Base-by-base conservation (phyloP, 176 grass and related monocot genomes). In the Triticum timopheevii region DNA sequence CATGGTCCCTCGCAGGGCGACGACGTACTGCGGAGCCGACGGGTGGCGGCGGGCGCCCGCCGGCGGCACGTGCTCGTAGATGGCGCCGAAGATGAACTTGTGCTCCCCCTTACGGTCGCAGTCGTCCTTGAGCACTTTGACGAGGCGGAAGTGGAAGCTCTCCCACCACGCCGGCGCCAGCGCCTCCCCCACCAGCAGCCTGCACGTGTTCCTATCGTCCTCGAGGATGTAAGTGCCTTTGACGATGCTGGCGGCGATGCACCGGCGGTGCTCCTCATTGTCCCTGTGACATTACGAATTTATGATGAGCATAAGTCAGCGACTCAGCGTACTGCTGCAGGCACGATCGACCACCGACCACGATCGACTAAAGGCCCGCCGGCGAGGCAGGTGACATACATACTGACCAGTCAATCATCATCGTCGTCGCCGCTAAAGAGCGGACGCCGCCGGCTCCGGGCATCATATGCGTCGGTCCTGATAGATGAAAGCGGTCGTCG, bases 151-250 rank as follows among this genome's bases (percentile, higher is more conserved):
- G 30, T 38, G 20, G 79, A 82, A 87, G 86, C 31, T 87, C 70
- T 87, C 33, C 79, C 86, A 87, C 86, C 86, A 80, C 44, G 70
- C 12, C 79, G 70, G 79, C 6, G 86, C 69, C 0, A 72, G 85
- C 4, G 78, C 39, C 54, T 19, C 16, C 54, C 54, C 54, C 13
- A 28, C 20, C 10, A 45, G 16, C 10, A 13, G 1, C 62, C 62
- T 59, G 42, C 25, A 33, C 13, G 6, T 27, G 52, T n/a, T 56
- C 1, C 61, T 31, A 8, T 87, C 79, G 31, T 59, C 39, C 59
- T 58, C 54, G 7, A 82, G 10, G n/a, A 65, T 50, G 44, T 67
- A 82, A 0, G 23, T 40, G 12, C 69, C 54, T 38, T 82, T 65
- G 0, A 87, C 86, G 2, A 87, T 0, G 86, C 86, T 64, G 42